A percentile compares a stretch with the other conserved stretches of the same genome.
Conservation (phyloP, 2,329 filamentous ascomycete genomes). For the Pestalotiopsis sp. region DNA sequence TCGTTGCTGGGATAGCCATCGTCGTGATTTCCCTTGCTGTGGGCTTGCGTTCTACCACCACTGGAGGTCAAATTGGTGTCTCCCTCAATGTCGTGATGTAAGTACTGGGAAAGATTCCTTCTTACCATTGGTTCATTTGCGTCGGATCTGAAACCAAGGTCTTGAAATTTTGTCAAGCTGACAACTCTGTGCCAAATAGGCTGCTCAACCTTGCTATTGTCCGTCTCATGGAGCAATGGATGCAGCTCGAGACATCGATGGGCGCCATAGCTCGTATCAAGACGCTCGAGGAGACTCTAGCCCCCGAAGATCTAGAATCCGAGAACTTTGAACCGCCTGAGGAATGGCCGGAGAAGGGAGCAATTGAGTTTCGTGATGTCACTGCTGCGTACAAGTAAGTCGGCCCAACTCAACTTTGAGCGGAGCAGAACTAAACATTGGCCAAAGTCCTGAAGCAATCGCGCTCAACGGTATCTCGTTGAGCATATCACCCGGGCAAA, state of each 20-base stretch:
- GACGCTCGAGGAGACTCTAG: slow-evolving; percentile 19
- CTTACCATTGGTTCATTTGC: not conserved
- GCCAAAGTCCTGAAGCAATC: slow-evolving; percentile 1
- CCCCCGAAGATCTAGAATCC: slow-evolving; percentile 20
- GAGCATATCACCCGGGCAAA: slow-evolving; percentile 10
- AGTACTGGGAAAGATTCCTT: not conserved
- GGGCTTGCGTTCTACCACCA: slow-evolving; percentile 10
- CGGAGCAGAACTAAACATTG: not conserved
- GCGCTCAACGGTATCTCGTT: slow-evolving; percentile 1
- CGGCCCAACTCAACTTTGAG: not conserved
- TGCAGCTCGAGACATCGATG: slow-evolving; percentile 27
- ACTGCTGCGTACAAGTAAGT: slow-evolving; percentile 19
- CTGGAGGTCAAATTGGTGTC: slow-evolving; percentile 24
- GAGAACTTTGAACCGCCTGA: slow-evolving; percentile 13
- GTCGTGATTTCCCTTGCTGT: slow-evolving; percentile 44
- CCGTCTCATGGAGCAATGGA: slow-evolving; percentile 27
- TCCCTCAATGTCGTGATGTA: slow-evolving; percentile 26
- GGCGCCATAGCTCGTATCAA: slow-evolving; percentile 26
- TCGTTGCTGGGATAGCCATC: slow-evolving; percentile 44
- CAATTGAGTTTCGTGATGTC: slow-evolving; percentile 20
- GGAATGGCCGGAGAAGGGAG: slow-evolving; percentile 23
- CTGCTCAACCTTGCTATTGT: slow-evolving; percentile 18
- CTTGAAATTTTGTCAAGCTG: not conserved
- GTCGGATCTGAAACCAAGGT: no score
- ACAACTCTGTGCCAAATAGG: not conserved